Evolutionary conservation across 106 monocot genomes (phyloP), one percentile per base, ranked within the genome.

Genomic region (Amphibolis antarctica): DNA sequence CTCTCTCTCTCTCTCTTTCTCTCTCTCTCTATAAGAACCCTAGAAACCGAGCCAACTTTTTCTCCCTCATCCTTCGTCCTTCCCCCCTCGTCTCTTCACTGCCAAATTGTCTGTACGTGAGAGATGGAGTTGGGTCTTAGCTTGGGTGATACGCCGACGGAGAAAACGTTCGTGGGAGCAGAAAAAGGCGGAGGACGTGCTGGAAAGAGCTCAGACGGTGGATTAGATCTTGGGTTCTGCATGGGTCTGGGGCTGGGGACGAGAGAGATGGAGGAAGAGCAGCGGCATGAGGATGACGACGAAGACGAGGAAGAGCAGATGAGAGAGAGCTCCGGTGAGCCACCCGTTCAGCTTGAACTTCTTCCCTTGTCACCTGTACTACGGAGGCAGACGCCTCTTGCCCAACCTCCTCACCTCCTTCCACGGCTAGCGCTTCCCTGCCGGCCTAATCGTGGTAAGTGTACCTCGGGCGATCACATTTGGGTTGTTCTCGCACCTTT

Each of bases 101-200:
- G 20, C 31, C 59, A 44, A 29, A 10, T 29, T 6, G 20, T 28
- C 48, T 18, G 12, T 48, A 3, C 11, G 57, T 28, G 14, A 25
- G 57, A 27, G 57, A 77, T 77, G 77, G 77, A 77, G 77, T 65
- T 77, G 44, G 77, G 72, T 13, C 48, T 77, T 60, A 60, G 67
- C 29, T 30, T 77, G 49, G 77, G 69, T 21, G 61, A 66, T 9
- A 64, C 53, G 17, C 62, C 25, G 31, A 2, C 57, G 53, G 28
- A 24, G 6, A 64, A 64, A 56, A 11, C 64, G 13, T 55, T 72
- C 26, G 44, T 55, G 46, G 29, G 54, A 18, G 62, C 71, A 10
- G 64, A 51, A 36, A 63, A 47, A 27, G 14, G 69, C 10, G 31
- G 69, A 28, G 12, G 9, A 23, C 26, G 14, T n/a, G n/a, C n/a